Conservation (phyloP, 495 filamentous ascomycete genomes). For the Choiromyces venosus region DNA sequence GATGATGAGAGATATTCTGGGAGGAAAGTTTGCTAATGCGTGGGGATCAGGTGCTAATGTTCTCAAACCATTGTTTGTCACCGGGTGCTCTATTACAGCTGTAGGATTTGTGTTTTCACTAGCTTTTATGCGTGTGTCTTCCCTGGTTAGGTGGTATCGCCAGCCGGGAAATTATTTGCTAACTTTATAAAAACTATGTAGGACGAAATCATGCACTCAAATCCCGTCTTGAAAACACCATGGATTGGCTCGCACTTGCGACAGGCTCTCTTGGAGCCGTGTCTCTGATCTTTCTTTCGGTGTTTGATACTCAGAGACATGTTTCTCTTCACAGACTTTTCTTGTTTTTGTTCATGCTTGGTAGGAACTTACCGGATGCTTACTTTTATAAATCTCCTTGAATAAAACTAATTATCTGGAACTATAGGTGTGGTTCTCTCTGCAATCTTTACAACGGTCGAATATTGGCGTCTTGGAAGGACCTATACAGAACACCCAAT, state of each 20-base stretch:
- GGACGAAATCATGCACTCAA: conserved; percentile 36
- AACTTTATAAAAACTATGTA: conserved; percentile 4
- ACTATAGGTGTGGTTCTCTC: conserved; percentile 32
- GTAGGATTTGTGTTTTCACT: conserved; percentile 81
- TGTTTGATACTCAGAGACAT: conserved; percentile 74
- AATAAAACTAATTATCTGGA: not conserved
- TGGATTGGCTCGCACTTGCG: conserved; percentile 63
- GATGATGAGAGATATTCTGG: not conserved
- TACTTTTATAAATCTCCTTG: not conserved
- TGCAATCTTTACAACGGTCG: conserved; percentile 46
- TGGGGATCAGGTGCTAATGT: conserved; percentile 46
- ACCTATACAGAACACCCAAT: conserved; percentile 52
- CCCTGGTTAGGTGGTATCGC: conserved; percentile 63
- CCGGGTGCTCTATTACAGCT: conserved; percentile 70
- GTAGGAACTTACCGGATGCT: conserved; percentile 41
- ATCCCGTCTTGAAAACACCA: conserved; percentile 56
- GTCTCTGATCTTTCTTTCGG: conserved; percentile 72
- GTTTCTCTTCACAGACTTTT: conserved; percentile 66
- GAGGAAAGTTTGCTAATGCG: conserved; percentile 11
- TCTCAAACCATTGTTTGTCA: conserved; percentile 83
- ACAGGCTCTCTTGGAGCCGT: conserved; percentile 69
- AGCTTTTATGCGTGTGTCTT: conserved; percentile 70
- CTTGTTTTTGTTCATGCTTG: conserved; percentile 74
- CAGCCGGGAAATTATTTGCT: conserved; percentile 52
- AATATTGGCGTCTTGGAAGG: conserved; percentile 77